Evolutionary conservation across 352 stramenopile genomes (phyloP).

Genomic region (Pythium dissimile): DNA sequence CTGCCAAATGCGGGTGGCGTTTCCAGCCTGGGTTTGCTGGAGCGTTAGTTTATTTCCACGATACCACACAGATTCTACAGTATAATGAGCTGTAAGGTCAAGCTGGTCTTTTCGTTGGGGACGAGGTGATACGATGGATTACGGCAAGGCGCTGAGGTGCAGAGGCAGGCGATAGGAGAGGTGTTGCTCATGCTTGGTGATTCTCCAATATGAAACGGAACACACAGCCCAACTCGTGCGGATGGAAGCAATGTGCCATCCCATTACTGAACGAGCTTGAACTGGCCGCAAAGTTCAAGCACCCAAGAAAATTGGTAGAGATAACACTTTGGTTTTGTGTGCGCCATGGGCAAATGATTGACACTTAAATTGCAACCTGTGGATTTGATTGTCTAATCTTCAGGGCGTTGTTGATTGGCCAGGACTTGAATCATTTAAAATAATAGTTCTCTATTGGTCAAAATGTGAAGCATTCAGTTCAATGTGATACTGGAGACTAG

Average conservation of each 20-base stretch:
- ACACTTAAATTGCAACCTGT: conserved; percentile 8
- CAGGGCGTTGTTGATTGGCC: neutral
- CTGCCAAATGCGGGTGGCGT: too few relatives aligned
- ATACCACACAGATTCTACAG: too few relatives aligned
- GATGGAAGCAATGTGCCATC: neutral
- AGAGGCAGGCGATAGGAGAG: too few relatives aligned
- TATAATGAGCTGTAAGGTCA: too few relatives aligned
- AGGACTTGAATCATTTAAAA: neutral
- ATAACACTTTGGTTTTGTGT: conserved; percentile 19
- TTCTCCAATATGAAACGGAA: too few relatives aligned
- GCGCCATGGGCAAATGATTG: neutral
- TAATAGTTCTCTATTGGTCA: neutral
- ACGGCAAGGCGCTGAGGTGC: too few relatives aligned
- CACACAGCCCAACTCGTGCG: neutral
- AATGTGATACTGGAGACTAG: too few relatives aligned
- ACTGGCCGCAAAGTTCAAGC: conserved; percentile 8
- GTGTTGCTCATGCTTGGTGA: too few relatives aligned
- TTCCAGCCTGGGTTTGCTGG: too few relatives aligned
- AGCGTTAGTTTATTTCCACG: too few relatives aligned
- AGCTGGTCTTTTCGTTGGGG: too few relatives aligned
- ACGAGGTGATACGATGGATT: too few relatives aligned
- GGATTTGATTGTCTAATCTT: conserved; percentile 3
- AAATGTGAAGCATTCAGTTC: neutral
- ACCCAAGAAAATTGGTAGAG: neutral
- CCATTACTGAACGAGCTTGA: neutral